phyloP scores from a whole-genome alignment of 164 flowering plant genomes.

The Sedum album region DNA sequence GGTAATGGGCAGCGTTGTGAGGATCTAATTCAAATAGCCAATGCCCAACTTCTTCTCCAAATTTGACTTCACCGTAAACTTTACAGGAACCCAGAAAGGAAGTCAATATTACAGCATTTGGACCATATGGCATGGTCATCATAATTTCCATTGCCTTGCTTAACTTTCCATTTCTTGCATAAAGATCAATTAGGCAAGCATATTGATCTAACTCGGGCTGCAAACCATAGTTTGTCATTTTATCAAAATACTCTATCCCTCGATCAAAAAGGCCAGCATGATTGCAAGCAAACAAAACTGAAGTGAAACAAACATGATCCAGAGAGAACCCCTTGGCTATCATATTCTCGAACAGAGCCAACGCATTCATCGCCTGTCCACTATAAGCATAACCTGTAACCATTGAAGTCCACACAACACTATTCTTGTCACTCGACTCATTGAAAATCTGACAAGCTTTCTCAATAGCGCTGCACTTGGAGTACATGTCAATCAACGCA shows the following conservation, averaged over 20 bases:
- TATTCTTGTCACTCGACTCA: slow-evolving; percentile 19
- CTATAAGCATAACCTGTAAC: slow-evolving; percentile 37
- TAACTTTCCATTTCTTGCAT: slow-evolving; percentile 35
- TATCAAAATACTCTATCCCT: slow-evolving; percentile 33
- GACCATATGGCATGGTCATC: slow-evolving; percentile 35
- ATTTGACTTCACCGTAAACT: slow-evolving; percentile 29
- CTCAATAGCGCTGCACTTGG: slow-evolving; percentile 36
- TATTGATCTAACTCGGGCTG: slow-evolving; percentile 40
- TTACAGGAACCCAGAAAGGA: slow-evolving; percentile 42
- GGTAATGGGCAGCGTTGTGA: slow-evolving; percentile 23
- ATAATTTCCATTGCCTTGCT: slow-evolving; percentile 38
- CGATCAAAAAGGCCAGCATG: slow-evolving; percentile 40
- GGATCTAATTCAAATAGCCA: slow-evolving; percentile 28
- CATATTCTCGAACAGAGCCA: slow-evolving; percentile 30
- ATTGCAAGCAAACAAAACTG: slow-evolving; percentile 45
- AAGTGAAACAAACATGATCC: slow-evolving; percentile 38
- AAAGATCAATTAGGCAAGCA: slow-evolving; percentile 43
- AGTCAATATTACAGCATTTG: slow-evolving; percentile 36
- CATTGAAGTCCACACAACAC: slow-evolving; percentile 36
- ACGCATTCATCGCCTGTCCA: slow-evolving; percentile 32
- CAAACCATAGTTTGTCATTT: slow-evolving; percentile 34
- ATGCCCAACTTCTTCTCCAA: slow-evolving; percentile 32
- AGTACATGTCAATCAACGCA: slow-evolving; percentile 44
- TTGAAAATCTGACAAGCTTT: slow-evolving; percentile 32
- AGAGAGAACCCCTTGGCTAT: slow-evolving; percentile 21